phyloP scores from a whole-genome alignment of 2,329 filamentous ascomycete species.

The Ilyonectria robusta region DNA sequence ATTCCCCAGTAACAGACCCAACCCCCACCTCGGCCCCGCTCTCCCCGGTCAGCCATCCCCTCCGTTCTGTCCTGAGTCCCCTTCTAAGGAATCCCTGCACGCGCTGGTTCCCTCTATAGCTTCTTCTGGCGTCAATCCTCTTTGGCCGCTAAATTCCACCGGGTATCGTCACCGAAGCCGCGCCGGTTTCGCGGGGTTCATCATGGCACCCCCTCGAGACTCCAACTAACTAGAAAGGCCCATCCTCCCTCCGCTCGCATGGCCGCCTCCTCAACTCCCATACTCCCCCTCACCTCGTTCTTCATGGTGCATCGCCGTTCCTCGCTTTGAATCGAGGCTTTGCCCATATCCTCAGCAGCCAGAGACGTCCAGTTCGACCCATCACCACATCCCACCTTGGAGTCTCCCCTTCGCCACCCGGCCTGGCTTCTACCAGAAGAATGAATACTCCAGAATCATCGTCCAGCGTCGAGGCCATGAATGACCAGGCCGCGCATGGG shows the following conservation, averaged over 20 bases:
- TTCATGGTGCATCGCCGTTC: not conserved
- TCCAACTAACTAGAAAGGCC: constrained; percentile 13
- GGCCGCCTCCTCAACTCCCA: constrained; percentile 7
- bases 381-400: not conserved
- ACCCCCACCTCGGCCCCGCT: constrained; percentile 25
- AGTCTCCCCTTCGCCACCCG: not conserved
- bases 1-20: not conserved
- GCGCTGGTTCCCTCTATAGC: not conserved
- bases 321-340: not conserved
- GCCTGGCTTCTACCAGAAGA: constrained; percentile 2
- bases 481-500: constrained; percentile 12
- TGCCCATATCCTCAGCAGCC: not conserved
- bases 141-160: constrained; percentile 9
- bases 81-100: not conserved
- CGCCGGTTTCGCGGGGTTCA: constrained; percentile 23
- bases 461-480: constrained; percentile 22
- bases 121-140: not conserved
- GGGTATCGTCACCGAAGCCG: constrained; percentile 15
- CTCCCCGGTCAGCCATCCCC: constrained; percentile 4
- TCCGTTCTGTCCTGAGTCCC: not conserved
- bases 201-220: constrained; percentile 14
- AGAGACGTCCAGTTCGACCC: not conserved
- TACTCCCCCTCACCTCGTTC: not conserved
- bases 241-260: constrained; percentile 4
- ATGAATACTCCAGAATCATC: constrained; percentile 27